phyloP scores from a whole-genome alignment of 176 grass and related monocot species.

The Rhynchospora breviuscula region DNA sequence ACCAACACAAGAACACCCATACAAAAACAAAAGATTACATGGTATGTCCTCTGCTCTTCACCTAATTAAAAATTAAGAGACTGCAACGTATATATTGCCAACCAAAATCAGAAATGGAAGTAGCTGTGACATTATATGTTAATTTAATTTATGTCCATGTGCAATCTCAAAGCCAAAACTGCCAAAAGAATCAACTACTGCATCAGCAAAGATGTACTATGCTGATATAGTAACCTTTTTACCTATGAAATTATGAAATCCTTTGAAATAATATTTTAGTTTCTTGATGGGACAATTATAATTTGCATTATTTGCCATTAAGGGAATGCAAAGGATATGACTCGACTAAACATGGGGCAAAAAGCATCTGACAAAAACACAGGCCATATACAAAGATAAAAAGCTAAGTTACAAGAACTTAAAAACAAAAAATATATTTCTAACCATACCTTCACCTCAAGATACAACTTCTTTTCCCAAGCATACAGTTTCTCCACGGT shows the following conservation, averaged over 20 bases:
- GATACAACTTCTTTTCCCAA: conserved; percentile 97
- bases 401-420: conserved; percentile 1
- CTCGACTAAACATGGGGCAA: conserved; percentile 8
- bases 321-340: background rate
- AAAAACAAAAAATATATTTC: background rate
- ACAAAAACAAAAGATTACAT: background rate
- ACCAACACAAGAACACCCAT: conserved; percentile 16
- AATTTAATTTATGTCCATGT: background rate
- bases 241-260: background rate
- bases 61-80: background rate
- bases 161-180: background rate
- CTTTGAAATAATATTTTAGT: background rate
- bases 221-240: background rate
- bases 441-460: conserved; percentile 83
- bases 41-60: background rate
- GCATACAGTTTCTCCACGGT: conserved; percentile 96
- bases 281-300: background rate
- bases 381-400: conserved; percentile 18
- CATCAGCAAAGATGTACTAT: background rate
- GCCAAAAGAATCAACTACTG: background rate
- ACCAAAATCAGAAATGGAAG: background rate
- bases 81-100: background rate
- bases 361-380: conserved; percentile 12
- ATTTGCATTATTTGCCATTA: background rate
- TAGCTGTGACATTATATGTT: background rate